Conservation (phyloP, 495 filamentous ascomycete genomes). For the Xylaria scruposa region DNA sequence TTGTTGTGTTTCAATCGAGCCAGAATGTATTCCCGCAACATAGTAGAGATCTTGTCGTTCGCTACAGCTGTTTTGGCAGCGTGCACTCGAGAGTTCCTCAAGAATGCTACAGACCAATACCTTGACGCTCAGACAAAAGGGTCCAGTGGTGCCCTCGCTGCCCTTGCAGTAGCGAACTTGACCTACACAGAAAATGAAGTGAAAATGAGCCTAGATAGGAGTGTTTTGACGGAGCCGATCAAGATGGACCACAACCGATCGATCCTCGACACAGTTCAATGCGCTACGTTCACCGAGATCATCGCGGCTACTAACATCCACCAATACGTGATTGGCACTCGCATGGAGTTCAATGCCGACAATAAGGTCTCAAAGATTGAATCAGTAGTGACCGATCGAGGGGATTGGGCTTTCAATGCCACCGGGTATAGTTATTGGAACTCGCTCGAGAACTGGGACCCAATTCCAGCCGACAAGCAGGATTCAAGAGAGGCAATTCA, state of each 20-base stretch:
- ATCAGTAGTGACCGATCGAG: constrained; percentile 45
- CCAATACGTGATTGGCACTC: constrained; percentile 35
- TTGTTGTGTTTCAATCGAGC: too few species aligned
- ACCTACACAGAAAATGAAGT: constrained; percentile 34
- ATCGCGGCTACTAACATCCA: constrained; percentile 27
- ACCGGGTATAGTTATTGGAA: constrained; percentile 42
- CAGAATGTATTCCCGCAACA: neutral
- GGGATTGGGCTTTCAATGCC: constrained; percentile 53
- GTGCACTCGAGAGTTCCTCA: constrained; percentile 38
- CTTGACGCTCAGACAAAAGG: constrained; percentile 34
- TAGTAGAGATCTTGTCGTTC: constrained; percentile 16
- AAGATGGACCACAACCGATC: constrained; percentile 33
- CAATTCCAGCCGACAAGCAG: constrained; percentile 37
- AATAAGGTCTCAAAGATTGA: constrained; percentile 45
- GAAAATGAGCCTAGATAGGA: constrained; percentile 2
- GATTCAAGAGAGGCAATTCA: constrained; percentile 42
- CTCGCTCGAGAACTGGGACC: constrained; percentile 46
- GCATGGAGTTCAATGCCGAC: constrained; percentile 30
- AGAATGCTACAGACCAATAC: constrained; percentile 38
- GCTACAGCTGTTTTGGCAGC: constrained; percentile 29
- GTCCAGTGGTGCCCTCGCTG: constrained; percentile 17
- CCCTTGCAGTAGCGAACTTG: constrained; percentile 20
- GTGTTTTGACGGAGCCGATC: constrained; percentile 28
- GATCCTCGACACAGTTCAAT: constrained; percentile 27
- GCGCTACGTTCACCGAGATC: constrained; percentile 31